A percentile compares a stretch with the other conserved stretches of the same genome.
phyloP scores from a whole-genome alignment of 257 asterid species.

The Solanum pimpinellifolium region DNA sequence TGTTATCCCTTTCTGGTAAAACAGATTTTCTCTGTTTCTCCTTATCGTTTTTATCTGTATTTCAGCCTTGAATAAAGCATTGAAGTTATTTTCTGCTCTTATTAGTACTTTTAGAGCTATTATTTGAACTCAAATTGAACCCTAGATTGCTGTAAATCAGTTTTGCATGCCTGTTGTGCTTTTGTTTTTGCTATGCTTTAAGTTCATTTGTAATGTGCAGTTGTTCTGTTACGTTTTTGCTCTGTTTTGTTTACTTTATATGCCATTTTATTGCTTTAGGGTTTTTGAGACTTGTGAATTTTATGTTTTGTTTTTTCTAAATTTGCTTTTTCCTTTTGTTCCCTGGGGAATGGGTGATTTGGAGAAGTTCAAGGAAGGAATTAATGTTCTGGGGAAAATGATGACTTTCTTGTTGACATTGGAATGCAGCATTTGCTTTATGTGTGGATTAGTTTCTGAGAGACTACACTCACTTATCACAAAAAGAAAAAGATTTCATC shows the following conservation, averaged over 20 bases:
- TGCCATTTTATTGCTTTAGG: neutral
- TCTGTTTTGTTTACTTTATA: neutral
- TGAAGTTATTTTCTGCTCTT: neutral
- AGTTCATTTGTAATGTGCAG: neutral
- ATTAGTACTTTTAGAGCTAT: neutral
- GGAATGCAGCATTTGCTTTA: neutral
- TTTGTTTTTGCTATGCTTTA: neutral
- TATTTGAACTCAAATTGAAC: neutral
- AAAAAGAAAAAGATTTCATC: neutral
- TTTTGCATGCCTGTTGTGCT: neutral
- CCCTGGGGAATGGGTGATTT: neutral
- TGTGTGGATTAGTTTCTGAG: neutral
- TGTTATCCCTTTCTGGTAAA: neutral
- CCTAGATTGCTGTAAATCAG: neutral
- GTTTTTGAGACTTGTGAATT: neutral
- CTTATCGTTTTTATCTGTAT: neutral
- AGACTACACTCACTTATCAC: neutral
- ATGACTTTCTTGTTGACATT: neutral
- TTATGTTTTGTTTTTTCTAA: neutral
- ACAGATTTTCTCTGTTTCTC: neutral
- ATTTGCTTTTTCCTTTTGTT: neutral
- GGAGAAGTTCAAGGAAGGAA: neutral
- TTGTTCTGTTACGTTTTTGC: neutral
- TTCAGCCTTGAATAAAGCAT: neutral
- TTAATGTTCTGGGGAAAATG: neutral